Conservation (phyloP, 192 early-diverging fungal species). For the Geranomyces variabilis region DNA sequence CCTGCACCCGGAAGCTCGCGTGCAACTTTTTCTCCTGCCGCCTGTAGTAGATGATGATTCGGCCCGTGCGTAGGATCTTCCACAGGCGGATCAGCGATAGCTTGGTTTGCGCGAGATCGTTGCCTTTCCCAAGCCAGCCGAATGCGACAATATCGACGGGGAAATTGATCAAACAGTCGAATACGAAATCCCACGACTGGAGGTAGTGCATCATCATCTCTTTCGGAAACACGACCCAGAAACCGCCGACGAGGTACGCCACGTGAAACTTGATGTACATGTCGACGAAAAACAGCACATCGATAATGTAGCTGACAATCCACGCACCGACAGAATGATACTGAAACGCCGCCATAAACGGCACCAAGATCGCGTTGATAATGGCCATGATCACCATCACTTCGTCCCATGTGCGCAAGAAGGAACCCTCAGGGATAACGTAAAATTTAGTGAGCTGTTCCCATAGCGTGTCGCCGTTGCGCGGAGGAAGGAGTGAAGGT, state of each 20-base stretch:
- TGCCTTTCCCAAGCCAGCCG: constrained; percentile 36
- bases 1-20: constrained; percentile 46
- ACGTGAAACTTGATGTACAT: constrained; percentile 58
- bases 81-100: constrained; percentile 44
- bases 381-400: constrained; percentile 49
- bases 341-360: constrained; percentile 59
- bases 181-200: constrained; percentile 45
- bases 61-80: constrained; percentile 46
- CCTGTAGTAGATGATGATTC: constrained; percentile 45
- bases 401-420: constrained; percentile 43
- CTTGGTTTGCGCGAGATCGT: constrained; percentile 5
- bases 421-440: constrained; percentile 51
- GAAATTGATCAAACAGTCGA: constrained; percentile 50
- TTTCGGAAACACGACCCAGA: constrained; percentile 60
- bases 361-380: constrained; percentile 43
- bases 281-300: constrained; percentile 47
- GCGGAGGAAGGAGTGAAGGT: constrained; percentile 18
- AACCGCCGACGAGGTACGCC: constrained; percentile 54
- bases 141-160: constrained; percentile 51
- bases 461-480: constrained; percentile 31
- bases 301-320: constrained; percentile 47
- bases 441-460: constrained; percentile 46
- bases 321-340: constrained; percentile 38
- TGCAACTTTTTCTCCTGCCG: constrained; percentile 52
- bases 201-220: constrained; percentile 58